Evolutionary conservation across 805 yeast genomes (phyloP).

Genomic region (Cyberlindnera bimundalis): DNA sequence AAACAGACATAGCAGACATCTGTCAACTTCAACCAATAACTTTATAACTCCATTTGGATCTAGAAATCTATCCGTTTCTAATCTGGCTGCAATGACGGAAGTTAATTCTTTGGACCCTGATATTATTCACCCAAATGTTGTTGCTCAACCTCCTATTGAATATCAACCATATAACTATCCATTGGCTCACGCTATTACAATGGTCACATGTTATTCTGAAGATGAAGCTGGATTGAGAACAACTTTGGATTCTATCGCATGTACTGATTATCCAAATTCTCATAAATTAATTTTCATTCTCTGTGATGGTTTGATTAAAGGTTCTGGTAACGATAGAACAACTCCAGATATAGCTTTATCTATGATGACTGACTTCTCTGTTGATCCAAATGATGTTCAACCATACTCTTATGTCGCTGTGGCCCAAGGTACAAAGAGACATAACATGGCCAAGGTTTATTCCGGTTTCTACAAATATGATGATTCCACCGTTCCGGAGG

Average conservation of each 20-base stretch:
- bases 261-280: conserved; percentile 93
- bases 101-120: conserved; percentile 53
- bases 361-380: conserved; percentile 79
- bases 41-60: conserved; percentile 23
- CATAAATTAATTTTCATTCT: conserved; percentile 82
- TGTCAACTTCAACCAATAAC: conserved; percentile 12
- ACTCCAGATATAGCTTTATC: conserved; percentile 88
- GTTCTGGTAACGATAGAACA: conserved; percentile 82
- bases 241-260: conserved; percentile 88
- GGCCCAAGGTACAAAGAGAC: conserved; percentile 90
- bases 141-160: conserved; percentile 87
- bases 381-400: conserved; percentile 69
- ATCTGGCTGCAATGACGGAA: conserved; percentile 22
- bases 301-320: conserved; percentile 94
- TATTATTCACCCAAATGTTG: conserved; percentile 68
- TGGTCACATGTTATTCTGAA: conserved; percentile 94
- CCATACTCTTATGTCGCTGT: conserved; percentile 93
- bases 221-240: conserved; percentile 82
- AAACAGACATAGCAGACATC: conserved; percentile 10
- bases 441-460: conserved; percentile 95
- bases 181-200: conserved; percentile 64
- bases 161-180: conserved; percentile 87
- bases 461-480: conserved; percentile 91
- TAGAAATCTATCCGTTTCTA: conserved; percentile 25
- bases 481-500: conserved; percentile 67